Evolutionary conservation across 2,329 filamentous ascomycete species (phyloP), one percentile per base, ranked within the genome.

Genomic region (Calycina herbarum): DNA sequence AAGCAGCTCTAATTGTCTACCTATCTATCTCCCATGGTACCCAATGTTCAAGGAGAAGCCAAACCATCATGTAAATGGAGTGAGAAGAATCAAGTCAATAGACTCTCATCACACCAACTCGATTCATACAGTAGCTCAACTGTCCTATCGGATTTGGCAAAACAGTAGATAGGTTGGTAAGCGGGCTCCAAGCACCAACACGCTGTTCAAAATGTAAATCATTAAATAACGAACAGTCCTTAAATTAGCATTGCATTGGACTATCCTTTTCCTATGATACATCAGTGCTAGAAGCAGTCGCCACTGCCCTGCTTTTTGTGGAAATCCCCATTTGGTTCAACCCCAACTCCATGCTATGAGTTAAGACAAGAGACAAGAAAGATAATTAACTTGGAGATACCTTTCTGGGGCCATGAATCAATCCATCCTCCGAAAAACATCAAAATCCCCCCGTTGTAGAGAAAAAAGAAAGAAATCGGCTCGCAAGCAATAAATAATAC

Each of bases 281-380:
- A 63, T 59, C 40, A n/a, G 56, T 33, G 40, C 27, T 59, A 35
- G 38, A 59, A 63, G 62, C 15, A 51, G 62, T 38, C 13, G 10
- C 54, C 29, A 63, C 54, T 48, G 27, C 54, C 20, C 20, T 54
- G 13, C 42, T 61, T 33, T 54, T 62, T 63, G 48, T 35, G 20
- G 29, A 31, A 38, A 59, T 45, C 10, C 29, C 57, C 10, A 57
- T 38, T 35, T 15, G 57, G 51, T 62, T 33, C 29, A 45, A 57
- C 66, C 61, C 8, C 38, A 68, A 69, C 69, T 67, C 67, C 69
- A 64, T 62, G 63, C 66, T 65, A 42, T 60, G 56, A 59, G 27
- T 38, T 63, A 24, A 62, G 54, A 31, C 31, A 31, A 48, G 15
- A 31, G 27, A 61, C 45, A 33, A 54, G 24, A 48, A 54, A 35